These are phyloP conservation scores for Neophaeococcomyces mojaviensis DNA, from an alignment of 2,329 filamentous ascomycete genomes.

Conservation along the genomic window DNA sequence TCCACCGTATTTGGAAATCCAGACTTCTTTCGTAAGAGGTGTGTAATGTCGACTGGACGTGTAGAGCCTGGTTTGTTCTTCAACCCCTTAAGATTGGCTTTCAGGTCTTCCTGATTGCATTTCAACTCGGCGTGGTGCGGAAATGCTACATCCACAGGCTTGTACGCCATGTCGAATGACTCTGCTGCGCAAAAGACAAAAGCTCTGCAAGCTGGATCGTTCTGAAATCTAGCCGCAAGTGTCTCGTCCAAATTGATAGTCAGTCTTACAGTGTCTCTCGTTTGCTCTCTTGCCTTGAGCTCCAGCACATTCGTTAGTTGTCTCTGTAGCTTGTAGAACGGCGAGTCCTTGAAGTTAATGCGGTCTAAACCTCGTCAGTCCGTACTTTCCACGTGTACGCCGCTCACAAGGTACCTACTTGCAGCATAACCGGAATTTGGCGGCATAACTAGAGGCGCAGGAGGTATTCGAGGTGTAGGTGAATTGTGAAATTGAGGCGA, in stretches of 20 bases:
- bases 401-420: slow-evolving; percentile 10
- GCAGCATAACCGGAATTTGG: slow-evolving; percentile 5
- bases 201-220: slow-evolving; percentile 58
- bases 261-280: slow-evolving; percentile 52
- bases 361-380: slow-evolving; percentile 28
- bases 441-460: slow-evolving; percentile 12
- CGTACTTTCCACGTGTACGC: not conserved
- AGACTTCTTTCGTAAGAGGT: slow-evolving; percentile 58
- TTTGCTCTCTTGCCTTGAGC: slow-evolving; percentile 60
- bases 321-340: slow-evolving; percentile 69
- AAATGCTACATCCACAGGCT: slow-evolving; percentile 72
- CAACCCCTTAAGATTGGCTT: slow-evolving; percentile 84
- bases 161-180: slow-evolving; percentile 35
- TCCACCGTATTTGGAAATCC: slow-evolving; percentile 69
- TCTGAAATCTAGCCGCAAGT: slow-evolving; percentile 48
- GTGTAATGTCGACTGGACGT: slow-evolving; percentile 83
- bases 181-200: slow-evolving; percentile 78
- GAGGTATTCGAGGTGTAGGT: slow-evolving; percentile 9
- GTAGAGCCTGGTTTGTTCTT: slow-evolving; percentile 97
- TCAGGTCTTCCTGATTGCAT: slow-evolving; percentile 79
- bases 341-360: slow-evolving; percentile 64
- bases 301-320: slow-evolving; percentile 58
- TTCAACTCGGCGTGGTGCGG: slow-evolving; percentile 89
- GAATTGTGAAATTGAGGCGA: slow-evolving; percentile 19
- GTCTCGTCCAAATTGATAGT: slow-evolving; percentile 51